Evolutionary conservation across 2,329 filamentous ascomycete genomes (phyloP).

Genomic region (Chaetomium olivaceum): DNA sequence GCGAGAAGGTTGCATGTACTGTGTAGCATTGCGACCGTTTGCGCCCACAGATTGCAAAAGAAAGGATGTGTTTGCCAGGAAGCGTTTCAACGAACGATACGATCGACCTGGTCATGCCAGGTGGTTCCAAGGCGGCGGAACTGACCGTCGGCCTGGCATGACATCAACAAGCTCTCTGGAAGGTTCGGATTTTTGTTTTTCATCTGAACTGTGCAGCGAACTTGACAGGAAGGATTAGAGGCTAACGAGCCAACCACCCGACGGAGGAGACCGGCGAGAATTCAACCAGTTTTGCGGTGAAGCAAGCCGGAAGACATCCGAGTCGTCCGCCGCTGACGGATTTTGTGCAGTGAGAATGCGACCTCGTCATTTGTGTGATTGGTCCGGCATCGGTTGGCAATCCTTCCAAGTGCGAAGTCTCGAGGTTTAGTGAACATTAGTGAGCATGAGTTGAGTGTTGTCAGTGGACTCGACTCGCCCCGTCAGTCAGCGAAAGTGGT

Average conservation of each 20-base stretch:
- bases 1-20: conserved; percentile 2
- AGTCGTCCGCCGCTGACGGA: background rate
- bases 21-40: background rate
- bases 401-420: background rate
- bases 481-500: background rate
- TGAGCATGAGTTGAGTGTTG: background rate
- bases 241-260: background rate
- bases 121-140: conserved; percentile 18
- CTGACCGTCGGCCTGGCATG: conserved; percentile 15
- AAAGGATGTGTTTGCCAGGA: background rate
- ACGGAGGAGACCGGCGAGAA: background rate
- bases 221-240: background rate
- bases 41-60: background rate
- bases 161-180: background rate
- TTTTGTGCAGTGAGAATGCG: background rate
- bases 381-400: background rate
- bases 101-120: conserved; percentile 6
- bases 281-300: background rate
- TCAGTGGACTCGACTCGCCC: background rate
- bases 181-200: background rate
- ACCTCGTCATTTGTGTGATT: background rate
- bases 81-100: background rate
- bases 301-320: background rate
- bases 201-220: background rate
- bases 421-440: background rate